Base-by-base conservation (phyloP, 495 filamentous ascomycete genomes). In the Penicillium coprophilum region DNA sequence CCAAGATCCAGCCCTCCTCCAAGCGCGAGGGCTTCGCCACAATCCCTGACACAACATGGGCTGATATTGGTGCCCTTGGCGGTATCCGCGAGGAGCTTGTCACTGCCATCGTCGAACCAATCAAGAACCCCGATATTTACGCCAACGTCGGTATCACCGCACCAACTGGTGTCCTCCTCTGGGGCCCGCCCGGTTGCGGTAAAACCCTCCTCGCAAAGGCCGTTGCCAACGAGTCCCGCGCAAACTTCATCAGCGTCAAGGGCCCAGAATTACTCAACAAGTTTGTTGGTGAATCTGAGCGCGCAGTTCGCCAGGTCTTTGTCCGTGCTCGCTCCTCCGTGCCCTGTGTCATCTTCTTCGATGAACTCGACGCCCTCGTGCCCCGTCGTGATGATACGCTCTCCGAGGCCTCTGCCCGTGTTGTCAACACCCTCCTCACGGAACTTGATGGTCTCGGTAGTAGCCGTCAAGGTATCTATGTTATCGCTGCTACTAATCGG, bases 221-320 rank as follows among this genome's bases (percentile, higher is more conserved):
- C 17, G 92, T 96, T 6, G 94, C 94, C 55, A 95, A 96, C 71
- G 95, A 97, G 72, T 91, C 87, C 23, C 87, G 88, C 60, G 94
- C 95, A 27, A 97, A 96, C 71, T 98, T 98, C 80, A 98, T 98
- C 73, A 91, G 89, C 60, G 90, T 98, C 73, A 96, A 96, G 75
- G 94, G 94, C 0, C 93, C 94, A 3, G 92, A 97, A 63, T 78
- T 97, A 3, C 82, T 95, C 40, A 96, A 96, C 74, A 96, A 96
- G 72, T 98, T 90, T 61, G 92, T 98, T 27, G 94, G 94, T 60
- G 94, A 98, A 69, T 92, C 88, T 19, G 94, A 98, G 70, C 85
- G 92, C 17, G 90, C 94, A 0, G 89, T 98, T 4, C 86, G 94
- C 15, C 90, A 96, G 67, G 89, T 97, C 3, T 98, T 98, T 68